phyloP scores from a whole-genome alignment of 768 basidiomycete species.

The Leccinum truebloodii region DNA sequence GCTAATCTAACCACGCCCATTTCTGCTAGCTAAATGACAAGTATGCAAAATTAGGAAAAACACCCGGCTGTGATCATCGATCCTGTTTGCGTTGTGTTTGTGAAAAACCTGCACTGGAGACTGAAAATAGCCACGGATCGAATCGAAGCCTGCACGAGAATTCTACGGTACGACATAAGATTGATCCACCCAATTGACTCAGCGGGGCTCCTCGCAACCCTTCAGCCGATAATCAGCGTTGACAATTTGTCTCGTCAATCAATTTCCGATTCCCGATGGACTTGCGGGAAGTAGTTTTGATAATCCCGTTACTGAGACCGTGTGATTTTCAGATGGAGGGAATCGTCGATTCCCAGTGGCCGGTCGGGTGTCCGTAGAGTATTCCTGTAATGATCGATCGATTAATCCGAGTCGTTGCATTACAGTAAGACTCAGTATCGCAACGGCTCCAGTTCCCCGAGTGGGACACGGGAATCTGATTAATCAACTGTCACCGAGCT shows the following conservation, averaged over 20 bases:
- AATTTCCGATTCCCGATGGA: too few relatives aligned
- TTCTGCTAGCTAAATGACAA: too few relatives aligned
- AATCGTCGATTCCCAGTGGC: background rate
- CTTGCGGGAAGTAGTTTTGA: conserved; percentile 3
- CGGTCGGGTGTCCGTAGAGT: conserved; percentile 4
- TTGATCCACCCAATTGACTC: background rate
- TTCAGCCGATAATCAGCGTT: background rate
- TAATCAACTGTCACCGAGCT: background rate
- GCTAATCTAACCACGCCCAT: too few relatives aligned
- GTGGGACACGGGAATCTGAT: conserved; percentile 3
- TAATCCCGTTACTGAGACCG: background rate
- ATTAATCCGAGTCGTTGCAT: background rate
- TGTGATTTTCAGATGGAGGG: background rate
- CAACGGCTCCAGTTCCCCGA: background rate
- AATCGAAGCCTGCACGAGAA: background rate
- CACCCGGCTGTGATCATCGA: background rate
- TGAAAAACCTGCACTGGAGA: background rate
- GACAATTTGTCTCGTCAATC: background rate
- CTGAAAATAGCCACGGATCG: background rate
- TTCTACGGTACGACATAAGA: background rate
- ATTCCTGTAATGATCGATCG: background rate
- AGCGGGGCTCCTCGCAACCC: background rate
- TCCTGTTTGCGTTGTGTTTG: background rate
- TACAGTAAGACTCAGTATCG: background rate
- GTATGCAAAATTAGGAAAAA: too few relatives aligned